Evolutionary conservation across 768 basidiomycete genomes (phyloP).

Genomic region (Kwoniella sp.): DNA sequence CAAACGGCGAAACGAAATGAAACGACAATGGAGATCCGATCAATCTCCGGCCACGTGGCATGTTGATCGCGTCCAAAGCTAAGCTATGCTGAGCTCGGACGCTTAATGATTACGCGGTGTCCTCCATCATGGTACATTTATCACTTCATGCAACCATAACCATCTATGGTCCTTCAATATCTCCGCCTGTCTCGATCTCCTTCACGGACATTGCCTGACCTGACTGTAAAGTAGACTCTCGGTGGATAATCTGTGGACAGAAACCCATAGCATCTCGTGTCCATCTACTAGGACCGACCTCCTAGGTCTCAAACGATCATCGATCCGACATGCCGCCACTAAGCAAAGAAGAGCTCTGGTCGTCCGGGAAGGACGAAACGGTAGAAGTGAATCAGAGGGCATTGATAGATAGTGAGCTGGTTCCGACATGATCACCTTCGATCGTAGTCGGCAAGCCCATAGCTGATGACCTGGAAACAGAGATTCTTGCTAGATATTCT

Average conservation of each 20-base stretch:
- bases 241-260: too few relatives aligned
- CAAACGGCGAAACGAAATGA: too few relatives aligned
- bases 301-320: too few relatives aligned
- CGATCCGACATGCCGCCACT: slow-evolving; percentile 52
- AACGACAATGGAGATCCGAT: too few relatives aligned
- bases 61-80: background rate
- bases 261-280: too few relatives aligned
- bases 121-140: too few relatives aligned
- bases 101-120: slow-evolving; percentile 2
- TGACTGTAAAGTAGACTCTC: too few relatives aligned
- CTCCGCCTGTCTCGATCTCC: too few relatives aligned
- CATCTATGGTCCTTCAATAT: too few relatives aligned
- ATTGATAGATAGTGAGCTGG: slow-evolving; percentile 77
- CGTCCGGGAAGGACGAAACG: slow-evolving; percentile 44
- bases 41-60: background rate
- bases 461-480: slow-evolving; percentile 11
- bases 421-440: background rate
- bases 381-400: slow-evolving; percentile 88
- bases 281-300: too few relatives aligned
- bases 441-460: background rate
- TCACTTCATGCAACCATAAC: too few relatives aligned
- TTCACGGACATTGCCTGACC: too few relatives aligned
- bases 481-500: slow-evolving; percentile 87
- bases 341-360: slow-evolving; percentile 42
- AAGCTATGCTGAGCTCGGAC: background rate